These are phyloP conservation scores for Microdochium paspali DNA, from an alignment of 2,329 filamentous ascomycete species.

Conservation along the genomic window DNA sequence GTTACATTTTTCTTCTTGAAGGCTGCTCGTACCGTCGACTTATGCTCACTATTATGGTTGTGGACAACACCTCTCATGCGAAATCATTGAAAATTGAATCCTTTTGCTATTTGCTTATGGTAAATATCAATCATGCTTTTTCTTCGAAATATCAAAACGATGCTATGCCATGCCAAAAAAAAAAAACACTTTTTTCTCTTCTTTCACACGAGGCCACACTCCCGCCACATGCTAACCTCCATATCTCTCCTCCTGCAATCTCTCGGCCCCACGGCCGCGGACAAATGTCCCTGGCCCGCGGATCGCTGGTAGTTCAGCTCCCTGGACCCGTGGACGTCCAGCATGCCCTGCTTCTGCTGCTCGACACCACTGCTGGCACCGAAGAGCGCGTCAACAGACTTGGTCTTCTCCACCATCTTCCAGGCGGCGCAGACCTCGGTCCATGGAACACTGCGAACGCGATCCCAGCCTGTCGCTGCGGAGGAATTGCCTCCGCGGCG, in stretches of 20 bases:
- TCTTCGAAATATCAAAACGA: too few species aligned
- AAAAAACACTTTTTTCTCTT: neutral
- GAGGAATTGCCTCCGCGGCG: too few species aligned
- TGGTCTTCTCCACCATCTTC: neutral
- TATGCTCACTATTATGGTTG: too few species aligned
- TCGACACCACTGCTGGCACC: neutral
- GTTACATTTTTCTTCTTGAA: too few species aligned
- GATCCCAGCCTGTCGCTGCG: too few species aligned
- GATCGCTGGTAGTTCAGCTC: neutral
- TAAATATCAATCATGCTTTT: too few species aligned
- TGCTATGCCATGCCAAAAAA: neutral
- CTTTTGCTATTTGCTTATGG: too few species aligned
- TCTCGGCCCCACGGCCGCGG: neutral
- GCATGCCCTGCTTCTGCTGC: neutral
- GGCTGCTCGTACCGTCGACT: too few species aligned
- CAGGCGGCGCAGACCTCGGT: neutral
- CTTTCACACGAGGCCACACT: neutral
- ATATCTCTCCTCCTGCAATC: conserved; percentile 15
- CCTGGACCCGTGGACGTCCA: neutral
- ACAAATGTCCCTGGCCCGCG: neutral
- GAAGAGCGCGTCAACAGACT: neutral
- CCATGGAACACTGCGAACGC: neutral
- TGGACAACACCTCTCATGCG: too few species aligned
- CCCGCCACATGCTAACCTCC: neutral
- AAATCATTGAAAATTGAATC: too few species aligned